Base-by-base conservation (phyloP, 805 yeast species). In the Brettanomyces nanus region DNA sequence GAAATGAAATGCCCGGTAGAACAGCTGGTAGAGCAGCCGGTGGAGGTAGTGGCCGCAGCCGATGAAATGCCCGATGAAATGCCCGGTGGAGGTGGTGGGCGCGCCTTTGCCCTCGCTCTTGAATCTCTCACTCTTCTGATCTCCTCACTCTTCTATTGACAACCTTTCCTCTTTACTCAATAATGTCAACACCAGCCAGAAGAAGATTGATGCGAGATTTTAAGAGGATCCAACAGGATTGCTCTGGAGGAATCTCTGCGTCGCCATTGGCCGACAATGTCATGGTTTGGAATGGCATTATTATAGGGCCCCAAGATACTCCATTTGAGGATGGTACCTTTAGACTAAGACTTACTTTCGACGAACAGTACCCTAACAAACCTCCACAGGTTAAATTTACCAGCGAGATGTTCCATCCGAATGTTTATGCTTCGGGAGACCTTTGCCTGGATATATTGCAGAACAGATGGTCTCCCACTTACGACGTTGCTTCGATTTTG, bases 291-390 rank as follows among this genome's bases (percentile, higher is more conserved):
- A 92, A 92, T 60, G 98, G 97, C 0, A 95, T 92, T 42, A 92
- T 92, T 45, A 89, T 92, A 40, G 98, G 98, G 0, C 98, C 98
- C 1, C 80, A 90, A 19, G 97, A 87, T 46, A 92, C 98, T 0
- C 97, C 98, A 3, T 92, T 86, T 56, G 98, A 92, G 59, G 98
- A 92, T 56, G 98, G 98, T 11, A 92, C 97, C 0, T 92, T 92
- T 62, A 73, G 95, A 42, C 68, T 92, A 43, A 71, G 78, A 38
- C 61, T 92, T 48, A 90, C 85, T 51, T 92, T 92, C 57, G 96
- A 87, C 57, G 98, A 92, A 63, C 96, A 87, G 55, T 92, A 92
- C 54, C 98, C 98, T 4, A 89, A 90, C 53, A 92, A 92, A 54
- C 97, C 98, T 18, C 98, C 98, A 2, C 68, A 73, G 40, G 98